Conservation (phyloP, 192 early-diverging fungal genomes). For the Phlyctochytrium arcticum region DNA sequence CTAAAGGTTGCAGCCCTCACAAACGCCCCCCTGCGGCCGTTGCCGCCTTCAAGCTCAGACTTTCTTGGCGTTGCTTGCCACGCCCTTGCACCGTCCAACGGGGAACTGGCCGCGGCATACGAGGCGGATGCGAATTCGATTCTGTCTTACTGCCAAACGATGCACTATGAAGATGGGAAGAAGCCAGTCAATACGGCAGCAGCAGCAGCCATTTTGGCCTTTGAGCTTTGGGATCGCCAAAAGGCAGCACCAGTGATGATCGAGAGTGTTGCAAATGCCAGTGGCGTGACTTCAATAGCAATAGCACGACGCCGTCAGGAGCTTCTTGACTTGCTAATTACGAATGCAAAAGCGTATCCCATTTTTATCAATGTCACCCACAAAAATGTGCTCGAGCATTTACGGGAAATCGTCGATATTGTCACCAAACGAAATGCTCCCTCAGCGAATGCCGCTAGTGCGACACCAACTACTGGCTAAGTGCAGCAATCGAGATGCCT, state of each 20-base stretch:
- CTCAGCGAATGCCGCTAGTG: no score
- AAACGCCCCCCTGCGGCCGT: background rate
- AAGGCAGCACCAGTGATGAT: background rate
- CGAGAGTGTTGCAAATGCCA: background rate
- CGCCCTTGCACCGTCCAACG: background rate
- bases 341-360: slow-evolving; percentile 1
- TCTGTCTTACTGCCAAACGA: background rate
- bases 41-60: background rate
- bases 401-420: no score
- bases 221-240: background rate
- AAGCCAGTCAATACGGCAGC: background rate
- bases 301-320: background rate
- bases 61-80: no score
- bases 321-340: slow-evolving; percentile 1
- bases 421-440: no score
- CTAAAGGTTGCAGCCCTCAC: background rate
- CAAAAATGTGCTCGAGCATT: no score
- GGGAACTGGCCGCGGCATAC: background rate
- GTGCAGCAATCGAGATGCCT: no score
- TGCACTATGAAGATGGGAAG: background rate
- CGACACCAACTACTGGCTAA: no score
- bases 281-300: background rate
- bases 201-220: slow-evolving; percentile 1
- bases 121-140: background rate
- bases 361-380: no score